phyloP scores from a whole-genome alignment of 1,284 basidiomycete species.

The Cutaneotrichosporon mucoides region DNA sequence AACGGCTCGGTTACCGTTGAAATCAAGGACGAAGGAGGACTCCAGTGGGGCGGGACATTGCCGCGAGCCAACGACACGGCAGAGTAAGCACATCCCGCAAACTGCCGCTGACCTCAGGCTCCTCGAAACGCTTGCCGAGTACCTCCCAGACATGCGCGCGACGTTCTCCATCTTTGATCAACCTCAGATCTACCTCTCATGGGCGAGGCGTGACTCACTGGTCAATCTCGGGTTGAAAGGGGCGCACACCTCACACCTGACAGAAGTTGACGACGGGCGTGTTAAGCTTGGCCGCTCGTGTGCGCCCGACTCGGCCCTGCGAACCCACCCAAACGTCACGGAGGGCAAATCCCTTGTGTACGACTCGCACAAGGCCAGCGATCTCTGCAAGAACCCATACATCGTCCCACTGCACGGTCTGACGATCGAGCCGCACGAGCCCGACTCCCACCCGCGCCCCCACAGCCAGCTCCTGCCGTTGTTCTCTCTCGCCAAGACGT shows the following conservation, averaged over 20 bases:
- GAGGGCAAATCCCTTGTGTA: constrained; percentile 42
- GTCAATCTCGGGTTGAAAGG: constrained; percentile 48
- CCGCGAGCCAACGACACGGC: constrained; percentile 36
- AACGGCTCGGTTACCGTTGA: constrained; percentile 22
- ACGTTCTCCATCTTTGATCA: constrained; percentile 53
- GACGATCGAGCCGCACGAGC: constrained; percentile 42
- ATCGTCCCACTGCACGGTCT: constrained; percentile 45
- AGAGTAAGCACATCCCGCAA: too few species aligned
- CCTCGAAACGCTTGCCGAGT: constrained; percentile 39
- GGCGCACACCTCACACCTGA: constrained; percentile 24
- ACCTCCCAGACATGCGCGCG: constrained; percentile 46
- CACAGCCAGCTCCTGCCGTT: constrained; percentile 45
- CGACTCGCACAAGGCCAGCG: constrained; percentile 40
- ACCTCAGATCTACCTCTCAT: constrained; percentile 51
- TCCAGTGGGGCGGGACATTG: constrained; percentile 41
- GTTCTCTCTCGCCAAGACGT: constrained; percentile 48
- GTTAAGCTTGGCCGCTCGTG: constrained; percentile 40
- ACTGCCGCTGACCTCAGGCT: too few species aligned
- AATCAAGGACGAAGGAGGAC: constrained; percentile 38
- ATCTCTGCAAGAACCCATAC: constrained; percentile 48
- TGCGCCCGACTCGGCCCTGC: constrained; percentile 38
- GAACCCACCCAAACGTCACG: constrained; percentile 20
- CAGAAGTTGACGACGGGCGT: constrained; percentile 37
- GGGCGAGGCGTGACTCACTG: constrained; percentile 45
- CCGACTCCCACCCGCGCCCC: constrained; percentile 41